Evolutionary conservation across 306 rosid species (phyloP).

Genomic region (Castanea mollissima): DNA sequence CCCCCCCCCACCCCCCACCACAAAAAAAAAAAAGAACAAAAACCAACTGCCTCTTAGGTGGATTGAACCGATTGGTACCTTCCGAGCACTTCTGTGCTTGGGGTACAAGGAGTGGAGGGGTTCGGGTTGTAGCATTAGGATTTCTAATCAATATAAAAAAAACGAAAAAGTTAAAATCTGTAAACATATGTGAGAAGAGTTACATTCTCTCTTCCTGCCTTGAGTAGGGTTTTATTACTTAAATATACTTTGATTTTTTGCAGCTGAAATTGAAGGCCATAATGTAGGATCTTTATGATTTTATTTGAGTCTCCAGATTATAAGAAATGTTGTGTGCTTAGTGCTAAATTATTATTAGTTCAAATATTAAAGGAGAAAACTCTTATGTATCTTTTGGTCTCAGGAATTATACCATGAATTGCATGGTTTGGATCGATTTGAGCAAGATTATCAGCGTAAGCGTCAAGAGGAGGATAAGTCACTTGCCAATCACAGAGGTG

Average conservation of each 20-base stretch:
- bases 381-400: conserved; percentile 13
- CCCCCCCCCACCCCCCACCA: too few relatives aligned
- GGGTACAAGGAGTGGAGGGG: too few relatives aligned
- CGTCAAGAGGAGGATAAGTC: conserved; percentile 54
- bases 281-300: neutral
- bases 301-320: neutral
- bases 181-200: neutral
- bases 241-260: neutral
- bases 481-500: conserved; percentile 47
- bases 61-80: too few relatives aligned
- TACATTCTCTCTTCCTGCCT: neutral
- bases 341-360: neutral
- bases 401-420: conserved; percentile 87
- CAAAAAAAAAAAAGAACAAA: too few relatives aligned
- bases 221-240: neutral
- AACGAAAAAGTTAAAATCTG: neutral
- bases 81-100: too few relatives aligned
- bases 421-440: conserved; percentile 71
- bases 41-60: too few relatives aligned
- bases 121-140: too few relatives aligned
- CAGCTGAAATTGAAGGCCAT: neutral
- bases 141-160: too few relatives aligned
- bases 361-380: neutral
- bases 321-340: conserved; percentile 2
- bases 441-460: conserved; percentile 65